Evolutionary conservation across 2,329 filamentous ascomycete genomes (phyloP), one percentile per base, ranked within the genome.

Genomic region (Fusarium mundagurra): DNA sequence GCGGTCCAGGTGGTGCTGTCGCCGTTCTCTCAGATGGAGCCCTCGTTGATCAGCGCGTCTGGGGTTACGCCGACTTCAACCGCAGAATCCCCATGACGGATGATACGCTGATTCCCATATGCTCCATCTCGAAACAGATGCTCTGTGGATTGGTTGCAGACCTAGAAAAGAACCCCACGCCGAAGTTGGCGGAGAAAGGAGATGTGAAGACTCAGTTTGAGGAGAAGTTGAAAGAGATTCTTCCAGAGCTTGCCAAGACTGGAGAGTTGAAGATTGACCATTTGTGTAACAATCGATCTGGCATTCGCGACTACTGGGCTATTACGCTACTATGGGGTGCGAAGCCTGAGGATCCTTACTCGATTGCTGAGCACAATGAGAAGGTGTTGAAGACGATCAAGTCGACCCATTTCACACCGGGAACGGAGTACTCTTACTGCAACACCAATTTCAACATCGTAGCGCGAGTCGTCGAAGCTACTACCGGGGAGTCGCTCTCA

Each of bases 21-120:
- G 71, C 71, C 20, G 66, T 73, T 3, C 41, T 73, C 41, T 61
- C 67, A 61, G 71, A 73, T 24, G 66, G 71, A 13, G 55, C 41
- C 27, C 70, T 73, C 7, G 41, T 73, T 24, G 44, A 39, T 24
- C 60, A 71, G 16, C 34, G 48, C 20, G 70, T 73, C 18, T 73
- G 71, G 71, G 71, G 71, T 6, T 73, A 73, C 51, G 70, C 71
- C 34, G 71, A 73, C 55, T 73, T 73, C 47, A 70, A 73, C 14
- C 43, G 18, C 18, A 53, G 70, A n/a, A 62, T 73, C 16, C 71
- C 71, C 43, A 73, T 73, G 71, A 59, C 70, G 9, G 24, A 41
- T 16, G 70, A 73, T 22, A 71, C 70, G 6, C 66, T 33, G 22
- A 54, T 73, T 22, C 71, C 71, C 5, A 73, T 73, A 27, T 73